These are phyloP conservation scores for Lachnellula occidentalis DNA, from an alignment of 2,329 filamentous ascomycete species.

Conservation along the genomic window DNA sequence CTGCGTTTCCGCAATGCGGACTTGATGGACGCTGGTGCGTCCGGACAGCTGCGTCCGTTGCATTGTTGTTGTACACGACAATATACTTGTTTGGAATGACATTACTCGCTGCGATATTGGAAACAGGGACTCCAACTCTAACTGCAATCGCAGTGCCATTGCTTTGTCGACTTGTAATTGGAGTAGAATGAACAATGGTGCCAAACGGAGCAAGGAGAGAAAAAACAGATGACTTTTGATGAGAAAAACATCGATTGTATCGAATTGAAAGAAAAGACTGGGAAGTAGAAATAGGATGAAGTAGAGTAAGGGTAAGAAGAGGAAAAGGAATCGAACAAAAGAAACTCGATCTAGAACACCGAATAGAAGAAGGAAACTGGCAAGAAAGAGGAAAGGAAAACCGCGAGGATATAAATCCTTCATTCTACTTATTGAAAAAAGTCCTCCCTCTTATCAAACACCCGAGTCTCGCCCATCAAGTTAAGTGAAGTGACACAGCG, in stretches of 20 bases:
- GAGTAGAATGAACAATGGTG: conserved; percentile 1
- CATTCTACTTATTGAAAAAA: background rate
- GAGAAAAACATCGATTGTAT: background rate
- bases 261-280: background rate
- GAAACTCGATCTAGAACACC: too few species aligned
- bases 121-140: conserved; percentile 40
- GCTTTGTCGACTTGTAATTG: background rate
- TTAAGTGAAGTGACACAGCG: conserved; percentile 6
- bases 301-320: too few species aligned
- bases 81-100: conserved; percentile 54
- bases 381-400: background rate
- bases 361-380: background rate
- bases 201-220: conserved; percentile 5
- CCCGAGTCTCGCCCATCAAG: too few species aligned
- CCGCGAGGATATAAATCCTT: background rate
- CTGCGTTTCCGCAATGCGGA: conserved; percentile 51
- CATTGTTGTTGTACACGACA: conserved; percentile 56
- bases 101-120: conserved; percentile 43
- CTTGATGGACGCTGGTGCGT: conserved; percentile 45
- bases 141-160: background rate
- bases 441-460: too few species aligned
- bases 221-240: conserved; percentile 2
- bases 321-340: too few species aligned
- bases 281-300: background rate
- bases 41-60: conserved; percentile 42